Conservation (phyloP, 139 green algal species). For the Zygnema cylindricum region DNA sequence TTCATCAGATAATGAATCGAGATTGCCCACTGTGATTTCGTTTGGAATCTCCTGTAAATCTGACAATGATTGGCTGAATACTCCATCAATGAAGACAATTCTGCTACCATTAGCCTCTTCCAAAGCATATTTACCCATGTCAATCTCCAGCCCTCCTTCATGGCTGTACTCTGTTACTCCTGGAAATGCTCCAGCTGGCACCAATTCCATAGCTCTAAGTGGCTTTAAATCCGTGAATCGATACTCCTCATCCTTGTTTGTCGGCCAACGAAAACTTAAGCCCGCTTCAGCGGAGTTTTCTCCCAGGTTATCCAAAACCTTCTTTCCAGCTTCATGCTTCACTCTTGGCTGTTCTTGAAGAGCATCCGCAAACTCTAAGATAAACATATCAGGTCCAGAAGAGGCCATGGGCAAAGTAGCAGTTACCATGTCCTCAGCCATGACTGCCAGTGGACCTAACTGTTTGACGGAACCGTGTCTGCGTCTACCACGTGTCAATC, state of each 20-base stretch:
- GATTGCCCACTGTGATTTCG: slow-evolving; percentile 14
- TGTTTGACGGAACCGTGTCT: not conserved
- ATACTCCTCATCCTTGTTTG: slow-evolving; percentile 46
- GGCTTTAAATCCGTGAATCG: slow-evolving; percentile 55
- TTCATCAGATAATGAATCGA: slow-evolving; percentile 4
- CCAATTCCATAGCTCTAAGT: not conserved
- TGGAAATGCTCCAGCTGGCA: not conserved
- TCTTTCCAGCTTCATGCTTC: not conserved
- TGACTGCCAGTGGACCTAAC: not conserved
- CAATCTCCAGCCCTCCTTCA: not conserved
- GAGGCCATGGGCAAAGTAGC: not conserved
- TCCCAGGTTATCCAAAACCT: slow-evolving; percentile 4
- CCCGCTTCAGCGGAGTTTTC: not conserved
- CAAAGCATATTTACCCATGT: slow-evolving; percentile 29
- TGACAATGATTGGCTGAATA: slow-evolving; percentile 31
- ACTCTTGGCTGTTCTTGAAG: not conserved
- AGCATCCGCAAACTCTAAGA: slow-evolving; percentile 2
- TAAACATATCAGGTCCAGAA: slow-evolving; percentile 16
- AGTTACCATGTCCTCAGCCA: not conserved
- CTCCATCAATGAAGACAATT: slow-evolving; percentile 50
- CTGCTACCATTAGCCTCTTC: slow-evolving; percentile 24
- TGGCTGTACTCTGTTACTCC: not conserved
- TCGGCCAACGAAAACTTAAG: slow-evolving; percentile 30
- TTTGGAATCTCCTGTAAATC: slow-evolving; percentile 10
- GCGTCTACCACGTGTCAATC: not conserved